These are phyloP conservation scores for Cladobotryum protrusum DNA, from an alignment of 2,329 filamentous ascomycete genomes.

Conservation along the genomic window DNA sequence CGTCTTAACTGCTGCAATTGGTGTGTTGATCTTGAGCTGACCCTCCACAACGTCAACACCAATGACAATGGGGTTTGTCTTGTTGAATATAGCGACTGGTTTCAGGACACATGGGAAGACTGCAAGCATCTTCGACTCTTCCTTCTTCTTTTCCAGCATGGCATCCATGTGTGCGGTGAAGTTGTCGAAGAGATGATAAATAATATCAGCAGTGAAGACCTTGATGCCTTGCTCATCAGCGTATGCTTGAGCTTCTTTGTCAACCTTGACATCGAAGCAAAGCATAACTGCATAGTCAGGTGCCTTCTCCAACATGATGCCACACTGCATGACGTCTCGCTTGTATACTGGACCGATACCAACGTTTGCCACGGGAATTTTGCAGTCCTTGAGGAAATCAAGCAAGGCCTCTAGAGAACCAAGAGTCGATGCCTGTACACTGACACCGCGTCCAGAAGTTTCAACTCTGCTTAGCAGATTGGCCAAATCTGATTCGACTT, in stretches of 20 bases:
- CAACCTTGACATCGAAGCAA: constrained; percentile 98
- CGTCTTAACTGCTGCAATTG: constrained; percentile 78
- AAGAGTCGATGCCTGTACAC: constrained; percentile 93
- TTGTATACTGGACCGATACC: constrained; percentile 97
- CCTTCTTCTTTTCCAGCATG: constrained; percentile 85
- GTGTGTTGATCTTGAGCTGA: constrained; percentile 77
- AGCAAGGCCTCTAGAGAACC: constrained; percentile 93
- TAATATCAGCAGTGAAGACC: constrained; percentile 97
- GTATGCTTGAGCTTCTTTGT: constrained; percentile 88
- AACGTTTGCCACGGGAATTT: constrained; percentile 96
- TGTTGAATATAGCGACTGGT: constrained; percentile 95
- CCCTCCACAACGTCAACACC: constrained; percentile 96
- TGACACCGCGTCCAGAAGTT: constrained; percentile 89
- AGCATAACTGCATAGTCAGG: constrained; percentile 98
- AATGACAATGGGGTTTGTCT: constrained; percentile 89
- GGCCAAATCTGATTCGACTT: constrained; percentile 92
- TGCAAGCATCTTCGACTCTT: constrained; percentile 89
- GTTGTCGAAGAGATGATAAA: constrained; percentile 95
- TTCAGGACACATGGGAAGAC: constrained; percentile 94
- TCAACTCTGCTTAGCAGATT: constrained; percentile 86
- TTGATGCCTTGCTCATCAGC: constrained; percentile 93
- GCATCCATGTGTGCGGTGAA: constrained; percentile 94
- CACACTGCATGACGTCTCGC: constrained; percentile 92
- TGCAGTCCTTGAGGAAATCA: constrained; percentile 91
- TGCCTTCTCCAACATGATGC: constrained; percentile 92